A percentile compares a stretch with the other conserved stretches of the same genome.
Conservation (phyloP, 2,329 filamentous ascomycete species). For the Epichloe sylvatica region DNA sequence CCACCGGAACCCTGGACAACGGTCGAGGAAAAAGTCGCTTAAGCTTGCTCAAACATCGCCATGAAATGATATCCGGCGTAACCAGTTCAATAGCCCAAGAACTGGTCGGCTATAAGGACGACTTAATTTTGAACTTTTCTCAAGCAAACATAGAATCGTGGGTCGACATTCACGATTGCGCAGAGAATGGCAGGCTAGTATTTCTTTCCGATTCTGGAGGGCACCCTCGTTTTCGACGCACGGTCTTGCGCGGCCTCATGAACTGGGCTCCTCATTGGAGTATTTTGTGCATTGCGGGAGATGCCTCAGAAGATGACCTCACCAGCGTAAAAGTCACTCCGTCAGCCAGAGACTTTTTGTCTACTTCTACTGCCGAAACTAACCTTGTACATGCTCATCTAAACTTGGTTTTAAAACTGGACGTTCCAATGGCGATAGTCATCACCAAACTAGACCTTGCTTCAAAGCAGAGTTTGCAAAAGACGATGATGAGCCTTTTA, state of each 20-base stretch:
- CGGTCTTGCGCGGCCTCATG: slow-evolving; percentile 76
- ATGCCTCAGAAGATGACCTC: slow-evolving; percentile 42
- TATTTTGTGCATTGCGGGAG: slow-evolving; percentile 71
- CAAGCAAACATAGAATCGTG: slow-evolving; percentile 80
- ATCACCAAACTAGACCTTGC: slow-evolving; percentile 88
- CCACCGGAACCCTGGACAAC: slow-evolving; percentile 79
- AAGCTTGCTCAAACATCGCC: slow-evolving; percentile 78
- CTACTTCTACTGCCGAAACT: slow-evolving; percentile 39
- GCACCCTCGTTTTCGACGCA: slow-evolving; percentile 76
- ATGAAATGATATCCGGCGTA: slow-evolving; percentile 81
- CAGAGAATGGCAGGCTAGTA: slow-evolving; percentile 60
- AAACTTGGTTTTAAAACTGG: slow-evolving; percentile 68
- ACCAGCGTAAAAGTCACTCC: slow-evolving; percentile 26
- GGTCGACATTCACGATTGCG: slow-evolving; percentile 80
- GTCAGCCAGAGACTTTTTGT: slow-evolving; percentile 36
- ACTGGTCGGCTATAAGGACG: slow-evolving; percentile 64
- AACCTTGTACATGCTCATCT: slow-evolving; percentile 70
- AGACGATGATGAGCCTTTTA: slow-evolving; percentile 58
- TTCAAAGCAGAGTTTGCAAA: slow-evolving; percentile 54
- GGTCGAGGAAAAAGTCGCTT: slow-evolving; percentile 80
- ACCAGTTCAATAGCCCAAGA: slow-evolving; percentile 94
- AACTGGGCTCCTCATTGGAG: slow-evolving; percentile 96
- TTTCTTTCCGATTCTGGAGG: slow-evolving; percentile 89
- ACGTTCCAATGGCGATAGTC: slow-evolving; percentile 63
- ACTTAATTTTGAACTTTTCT: slow-evolving; percentile 64